Evolutionary conservation across 164 flowering plant species (phyloP).

Genomic region (grape (Vitis vinifera)): DNA sequence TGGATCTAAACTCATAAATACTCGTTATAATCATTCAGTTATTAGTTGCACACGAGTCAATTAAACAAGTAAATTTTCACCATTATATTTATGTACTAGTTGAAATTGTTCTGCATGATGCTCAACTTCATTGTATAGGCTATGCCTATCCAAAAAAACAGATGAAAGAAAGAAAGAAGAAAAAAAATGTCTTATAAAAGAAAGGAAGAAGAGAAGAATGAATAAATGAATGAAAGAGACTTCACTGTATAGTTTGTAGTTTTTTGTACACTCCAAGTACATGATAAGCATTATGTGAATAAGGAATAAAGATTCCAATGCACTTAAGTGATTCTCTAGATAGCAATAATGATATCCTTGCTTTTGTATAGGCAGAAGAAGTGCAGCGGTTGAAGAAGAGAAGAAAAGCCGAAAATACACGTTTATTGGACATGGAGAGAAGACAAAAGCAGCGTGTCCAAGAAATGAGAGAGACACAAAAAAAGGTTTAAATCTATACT

Average conservation of each 20-base stretch:
- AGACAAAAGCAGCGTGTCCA: constrained; percentile 83
- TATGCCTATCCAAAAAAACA: background rate
- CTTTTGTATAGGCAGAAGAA: constrained; percentile 75
- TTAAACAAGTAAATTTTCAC: no score
- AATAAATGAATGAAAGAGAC: no score
- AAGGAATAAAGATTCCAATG: no score
- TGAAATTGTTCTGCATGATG: background rate
- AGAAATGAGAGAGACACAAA: constrained; percentile 74
- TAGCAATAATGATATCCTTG: constrained; percentile 1
- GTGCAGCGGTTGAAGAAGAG: constrained; percentile 66
- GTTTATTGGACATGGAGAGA: constrained; percentile 74
- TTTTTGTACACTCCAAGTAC: no score
- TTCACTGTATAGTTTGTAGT: no score
- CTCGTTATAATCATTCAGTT: background rate
- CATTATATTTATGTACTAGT: background rate
- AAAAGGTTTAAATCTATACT: constrained; percentile 50
- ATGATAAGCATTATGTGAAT: no score
- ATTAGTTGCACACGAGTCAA: background rate
- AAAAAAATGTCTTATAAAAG: no score
- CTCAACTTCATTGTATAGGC: background rate
- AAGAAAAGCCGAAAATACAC: constrained; percentile 63
- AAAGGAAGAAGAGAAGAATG: no score
- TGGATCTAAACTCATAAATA: background rate
- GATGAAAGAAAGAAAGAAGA: no score
- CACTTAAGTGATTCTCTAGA: no score